Percentiles rank a stretch among this genome's conserved stretches.
phyloP scores from a whole-genome alignment of 352 stramenopile species.

The Globisporangium okanoganense region DNA sequence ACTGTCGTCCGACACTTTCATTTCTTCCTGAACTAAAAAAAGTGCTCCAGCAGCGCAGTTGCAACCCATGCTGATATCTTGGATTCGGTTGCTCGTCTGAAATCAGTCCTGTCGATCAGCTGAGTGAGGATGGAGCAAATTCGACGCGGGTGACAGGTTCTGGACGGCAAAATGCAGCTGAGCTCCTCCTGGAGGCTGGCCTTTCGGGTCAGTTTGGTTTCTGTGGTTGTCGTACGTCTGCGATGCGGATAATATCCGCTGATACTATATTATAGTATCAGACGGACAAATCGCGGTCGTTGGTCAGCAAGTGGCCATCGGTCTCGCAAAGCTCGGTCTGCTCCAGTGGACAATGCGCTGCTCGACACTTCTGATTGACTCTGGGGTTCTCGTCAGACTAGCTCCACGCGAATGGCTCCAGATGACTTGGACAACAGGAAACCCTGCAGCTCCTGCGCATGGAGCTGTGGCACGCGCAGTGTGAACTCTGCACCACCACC shows the following conservation, averaged over 20 bases:
- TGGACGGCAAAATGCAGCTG: not conserved
- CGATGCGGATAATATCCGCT: too few species aligned
- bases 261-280: too few species aligned
- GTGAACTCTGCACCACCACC: conserved; percentile 31
- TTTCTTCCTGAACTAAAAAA: not conserved
- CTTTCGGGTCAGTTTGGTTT: not conserved
- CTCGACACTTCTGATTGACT: too few species aligned
- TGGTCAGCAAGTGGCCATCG: not conserved
- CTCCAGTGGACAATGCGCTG: too few species aligned
- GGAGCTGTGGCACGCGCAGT: conserved; percentile 35
- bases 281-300: not conserved
- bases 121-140: not conserved
- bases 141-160: not conserved
- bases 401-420: conserved; percentile 21
- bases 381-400: not conserved
- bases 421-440: conserved; percentile 50
- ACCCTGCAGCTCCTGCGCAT: conserved; percentile 22
- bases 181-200: not conserved
- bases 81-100: not conserved
- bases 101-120: not conserved
- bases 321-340: too few species aligned
- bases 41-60: not conserved
- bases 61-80: not conserved
- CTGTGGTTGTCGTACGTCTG: not conserved
- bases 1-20: too few species aligned